Base-by-base conservation (phyloP, 1,284 basidiomycete species). In the Ustilago esculenta region DNA sequence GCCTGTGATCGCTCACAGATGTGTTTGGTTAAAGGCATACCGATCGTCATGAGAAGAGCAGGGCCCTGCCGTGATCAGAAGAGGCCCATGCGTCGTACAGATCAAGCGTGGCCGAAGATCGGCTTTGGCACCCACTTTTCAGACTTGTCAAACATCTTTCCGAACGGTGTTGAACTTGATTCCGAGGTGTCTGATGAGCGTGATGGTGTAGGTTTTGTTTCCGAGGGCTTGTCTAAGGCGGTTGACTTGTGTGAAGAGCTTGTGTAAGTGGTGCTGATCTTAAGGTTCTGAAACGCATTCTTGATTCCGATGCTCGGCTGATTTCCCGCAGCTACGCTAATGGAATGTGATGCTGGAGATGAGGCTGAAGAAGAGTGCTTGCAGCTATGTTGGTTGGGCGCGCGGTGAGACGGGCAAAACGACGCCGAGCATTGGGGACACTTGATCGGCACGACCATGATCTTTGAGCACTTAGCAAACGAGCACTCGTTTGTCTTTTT, bases 71-170 rank as follows among this genome's bases (percentile, higher is more conserved):
- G 18, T 6, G 17, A 6, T 20, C 35, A 37, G 17, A 23, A 40
- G 39, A 33, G 24, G 25, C 40, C 24, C 30, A 39, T 40, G 40
- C 39, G 39, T 34, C 47, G 34, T 33, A 34, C 44, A 15, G 44
- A 48, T 66, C 58, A 71, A 35, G 61, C 73, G 42, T 58, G 48
- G 44, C 72, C 72, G 72, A 76, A 76, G 45, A 76, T 60, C 15
- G 73, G 72, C 43, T 47, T 63, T 33, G 72, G 72, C 50, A 76
- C 73, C 73, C 73, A 76, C 73, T 76, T 76, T 57, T 76, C 65
- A 40, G 63, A 63, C 52, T 75, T 76, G 51, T 64, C 68, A 52
- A 66, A 71, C 50, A 71, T 57, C 36, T 63, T 67, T 41, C 50
- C 37, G 37, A 67, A 66, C 2, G 68, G 42, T 17, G 46, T 27